phyloP scores from a whole-genome alignment of 1,284 basidiomycete genomes.

The Entoloma clypeatum region DNA sequence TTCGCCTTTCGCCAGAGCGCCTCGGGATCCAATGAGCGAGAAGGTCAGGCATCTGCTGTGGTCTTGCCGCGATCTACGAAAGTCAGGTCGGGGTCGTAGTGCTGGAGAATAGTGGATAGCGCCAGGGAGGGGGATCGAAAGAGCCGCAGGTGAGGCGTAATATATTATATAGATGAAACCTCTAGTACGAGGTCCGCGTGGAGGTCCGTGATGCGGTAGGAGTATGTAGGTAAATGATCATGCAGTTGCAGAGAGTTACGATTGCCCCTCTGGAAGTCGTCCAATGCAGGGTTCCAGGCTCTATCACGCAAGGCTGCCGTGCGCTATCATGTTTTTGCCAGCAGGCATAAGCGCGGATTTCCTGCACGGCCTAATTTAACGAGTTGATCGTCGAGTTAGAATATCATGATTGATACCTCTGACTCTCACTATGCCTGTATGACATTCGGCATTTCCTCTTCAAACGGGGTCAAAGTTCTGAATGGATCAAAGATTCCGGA shows the following conservation, averaged over 20 bases:
- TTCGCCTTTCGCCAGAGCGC: constrained; percentile 13
- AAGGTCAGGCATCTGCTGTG: constrained; percentile 27
- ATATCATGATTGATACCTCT: too few species aligned
- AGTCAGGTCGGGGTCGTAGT: constrained; percentile 3
- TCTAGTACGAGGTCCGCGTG: constrained; percentile 9
- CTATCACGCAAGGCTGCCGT: constrained; percentile 1
- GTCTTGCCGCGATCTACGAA: neutral
- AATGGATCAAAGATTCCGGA: neutral
- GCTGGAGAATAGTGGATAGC: constrained; percentile 5
- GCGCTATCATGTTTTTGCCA: too few species aligned
- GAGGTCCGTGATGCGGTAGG: constrained; percentile 17
- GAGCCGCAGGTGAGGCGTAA: constrained; percentile 7
- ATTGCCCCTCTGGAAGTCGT: constrained; percentile 3
- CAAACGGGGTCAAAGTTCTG: neutral
- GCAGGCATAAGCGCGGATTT: too few species aligned
- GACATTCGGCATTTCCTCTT: too few species aligned
- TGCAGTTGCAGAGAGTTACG: constrained; percentile 10
- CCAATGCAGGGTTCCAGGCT: constrained; percentile 4
- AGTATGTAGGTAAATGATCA: constrained; percentile 9
- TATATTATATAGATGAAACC: constrained; percentile 17
- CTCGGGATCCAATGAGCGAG: constrained; percentile 26
- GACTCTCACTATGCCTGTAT: too few species aligned
- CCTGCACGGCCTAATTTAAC: too few species aligned
- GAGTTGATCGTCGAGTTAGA: too few species aligned
- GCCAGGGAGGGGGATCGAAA: constrained; percentile 17